Evolutionary conservation across 106 monocot genomes (phyloP).

Genomic region (Triglochin maritima): DNA sequence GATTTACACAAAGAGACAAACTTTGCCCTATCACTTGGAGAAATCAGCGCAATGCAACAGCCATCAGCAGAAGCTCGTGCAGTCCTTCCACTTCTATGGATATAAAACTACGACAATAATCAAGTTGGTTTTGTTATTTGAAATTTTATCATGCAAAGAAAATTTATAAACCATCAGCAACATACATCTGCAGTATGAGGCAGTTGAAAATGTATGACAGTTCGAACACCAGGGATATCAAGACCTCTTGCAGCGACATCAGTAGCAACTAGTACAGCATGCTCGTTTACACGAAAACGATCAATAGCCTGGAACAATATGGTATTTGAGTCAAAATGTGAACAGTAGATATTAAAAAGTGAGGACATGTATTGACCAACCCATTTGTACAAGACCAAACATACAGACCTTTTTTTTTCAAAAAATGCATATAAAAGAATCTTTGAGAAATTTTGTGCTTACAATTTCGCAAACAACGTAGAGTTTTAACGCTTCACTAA

Average conservation of each 20-base stretch:
- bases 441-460: too few relatives aligned
- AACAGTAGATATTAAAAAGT: slow-evolving; percentile 1
- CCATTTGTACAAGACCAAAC: background rate
- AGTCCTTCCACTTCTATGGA: slow-evolving; percentile 92
- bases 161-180: background rate
- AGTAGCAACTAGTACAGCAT: slow-evolving; percentile 80
- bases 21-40: slow-evolving; percentile 70
- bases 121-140: background rate
- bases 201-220: slow-evolving; percentile 95
- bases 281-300: slow-evolving; percentile 72
- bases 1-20: slow-evolving; percentile 81
- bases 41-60: slow-evolving; percentile 73
- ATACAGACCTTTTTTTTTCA: too few relatives aligned
- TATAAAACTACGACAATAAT: slow-evolving; percentile 52
- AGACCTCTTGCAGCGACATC: slow-evolving; percentile 98
- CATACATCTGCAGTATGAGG: slow-evolving; percentile 96
- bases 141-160: background rate
- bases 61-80: slow-evolving; percentile 78
- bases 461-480: too few relatives aligned
- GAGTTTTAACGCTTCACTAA: too few relatives aligned
- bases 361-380: background rate
- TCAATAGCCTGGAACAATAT: slow-evolving; percentile 67
- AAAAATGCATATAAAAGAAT: too few relatives aligned
- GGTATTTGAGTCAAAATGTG: background rate
- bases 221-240: slow-evolving; percentile 89